Evolutionary conservation across 139 green algal genomes (phyloP), one percentile per base, ranked within the genome.

Genomic region (Closterium sp.): DNA sequence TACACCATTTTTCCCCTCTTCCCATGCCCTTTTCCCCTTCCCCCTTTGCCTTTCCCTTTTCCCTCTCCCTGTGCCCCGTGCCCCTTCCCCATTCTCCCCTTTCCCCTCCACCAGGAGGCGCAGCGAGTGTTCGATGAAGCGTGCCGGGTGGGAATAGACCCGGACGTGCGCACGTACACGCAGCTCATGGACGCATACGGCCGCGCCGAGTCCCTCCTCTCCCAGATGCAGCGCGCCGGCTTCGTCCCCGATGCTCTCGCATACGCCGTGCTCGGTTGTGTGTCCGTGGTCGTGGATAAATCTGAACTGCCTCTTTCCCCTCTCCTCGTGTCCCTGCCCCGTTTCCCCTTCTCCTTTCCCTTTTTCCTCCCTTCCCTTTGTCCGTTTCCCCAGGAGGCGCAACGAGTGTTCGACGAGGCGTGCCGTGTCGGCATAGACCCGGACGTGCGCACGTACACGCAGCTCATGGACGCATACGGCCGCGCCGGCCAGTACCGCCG

Each of bases 391-490:
- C 90, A 93, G 90, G n/a, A 89, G 91, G 90, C 85, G 0, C 90
- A 90, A 24, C 45, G 34, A 30, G 24, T 88, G 9, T 94, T 94
- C 19, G 86, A 94, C 32, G 92, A 94, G 89, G 93, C 93, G 92
- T 29, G 32, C 24, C 29, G 29, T 3, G 38, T 31, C 6, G 92
- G 92, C 45, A 89, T 94, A 27, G 89, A 50, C 22, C 38, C 92
- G 24, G 89, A 94, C 92, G 90, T 91, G 22, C 31, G 30, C 11
- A 90, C 92, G 10, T 94, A 93, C 89, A 94, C 89, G 1, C 31
- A 31, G 11, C 84, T 94, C 32, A 93, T 94, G 92, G 85, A 94
- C 30, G 92, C 92, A 10, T 94, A 93, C 38, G 92, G 42, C 30
- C 89, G 89, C 84, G 92, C 70, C 27, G 90, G 92, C 9, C 17